Conservation (phyloP, 78 protist species). For the Creolimax fragrantissima region DNA sequence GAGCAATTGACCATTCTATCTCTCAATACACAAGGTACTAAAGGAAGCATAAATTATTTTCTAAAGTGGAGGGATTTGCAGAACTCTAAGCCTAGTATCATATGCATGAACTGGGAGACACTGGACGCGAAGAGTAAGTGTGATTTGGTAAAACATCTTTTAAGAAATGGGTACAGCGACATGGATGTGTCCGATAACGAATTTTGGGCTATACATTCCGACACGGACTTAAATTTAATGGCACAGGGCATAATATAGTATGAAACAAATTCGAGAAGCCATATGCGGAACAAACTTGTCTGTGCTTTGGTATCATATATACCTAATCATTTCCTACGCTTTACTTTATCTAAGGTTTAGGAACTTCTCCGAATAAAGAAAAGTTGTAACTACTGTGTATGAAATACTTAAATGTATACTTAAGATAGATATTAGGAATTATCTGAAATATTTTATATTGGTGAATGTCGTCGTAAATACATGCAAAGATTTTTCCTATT, state of each 20-base stretch:
- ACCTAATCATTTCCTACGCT: background rate
- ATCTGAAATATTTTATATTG: background rate
- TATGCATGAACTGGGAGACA: background rate
- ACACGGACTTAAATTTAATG: background rate
- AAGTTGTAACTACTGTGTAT: no score
- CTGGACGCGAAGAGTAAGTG: background rate
- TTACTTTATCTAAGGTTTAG: no score
- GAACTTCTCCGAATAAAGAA: no score
- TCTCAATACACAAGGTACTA: background rate
- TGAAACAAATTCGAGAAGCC: background rate
- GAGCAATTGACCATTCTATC: background rate
- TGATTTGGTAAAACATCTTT: background rate
- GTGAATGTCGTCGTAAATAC: background rate
- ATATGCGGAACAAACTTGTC: background rate
- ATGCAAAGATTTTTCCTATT: background rate
- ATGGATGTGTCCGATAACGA: background rate
- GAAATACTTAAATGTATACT: background rate
- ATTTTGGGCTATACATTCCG: background rate
- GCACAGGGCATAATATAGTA: background rate
- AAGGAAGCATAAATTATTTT: background rate
- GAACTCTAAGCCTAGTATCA: background rate
- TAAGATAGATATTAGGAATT: background rate
- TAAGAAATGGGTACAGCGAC: background rate
- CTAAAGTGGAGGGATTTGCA: background rate
- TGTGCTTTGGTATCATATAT: background rate